Conservation (phyloP, 768 basidiomycete species). For the Suillus luteus region DNA sequence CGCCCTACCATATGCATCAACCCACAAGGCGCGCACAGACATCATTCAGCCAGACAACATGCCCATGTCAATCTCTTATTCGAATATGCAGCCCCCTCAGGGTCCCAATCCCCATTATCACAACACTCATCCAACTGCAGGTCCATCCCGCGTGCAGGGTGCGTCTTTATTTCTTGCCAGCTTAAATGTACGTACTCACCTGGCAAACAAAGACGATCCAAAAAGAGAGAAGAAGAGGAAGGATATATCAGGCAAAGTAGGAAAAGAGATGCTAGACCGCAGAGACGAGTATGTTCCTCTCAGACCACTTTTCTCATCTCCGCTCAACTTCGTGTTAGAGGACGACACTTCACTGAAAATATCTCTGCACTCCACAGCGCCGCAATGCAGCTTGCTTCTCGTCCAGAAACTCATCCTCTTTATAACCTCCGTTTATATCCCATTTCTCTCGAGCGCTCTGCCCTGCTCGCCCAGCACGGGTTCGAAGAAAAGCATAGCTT, state of each 20-base stretch:
- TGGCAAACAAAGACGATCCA: slow-evolving; percentile 40
- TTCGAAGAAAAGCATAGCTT: slow-evolving; percentile 70
- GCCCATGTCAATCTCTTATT: slow-evolving; percentile 18
- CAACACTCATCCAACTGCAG: slow-evolving; percentile 44
- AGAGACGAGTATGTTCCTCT: slow-evolving; percentile 64
- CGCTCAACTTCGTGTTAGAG: slow-evolving; percentile 38
- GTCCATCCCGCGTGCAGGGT: slow-evolving; percentile 48
- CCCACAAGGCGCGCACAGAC: slow-evolving; percentile 43
- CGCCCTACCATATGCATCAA: slow-evolving; percentile 56
- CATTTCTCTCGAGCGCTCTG: slow-evolving; percentile 73
- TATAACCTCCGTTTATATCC: slow-evolving; percentile 78
- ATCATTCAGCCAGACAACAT: slow-evolving; percentile 28
- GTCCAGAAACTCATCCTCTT: slow-evolving; percentile 63
- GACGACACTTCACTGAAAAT: slow-evolving; percentile 62
- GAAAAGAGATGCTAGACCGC: slow-evolving; percentile 73
- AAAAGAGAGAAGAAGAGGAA: slow-evolving; percentile 69
- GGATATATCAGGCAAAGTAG: slow-evolving; percentile 68
- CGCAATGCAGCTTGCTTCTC: slow-evolving; percentile 62
- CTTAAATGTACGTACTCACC: slow-evolving; percentile 25
- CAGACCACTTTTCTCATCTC: neutral
- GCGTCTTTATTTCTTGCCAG: slow-evolving; percentile 20
- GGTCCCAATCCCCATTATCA: slow-evolving; percentile 30
- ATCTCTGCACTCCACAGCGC: slow-evolving; percentile 61
- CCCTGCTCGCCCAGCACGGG: slow-evolving; percentile 64
- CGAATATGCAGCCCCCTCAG: slow-evolving; percentile 17